Base-by-base conservation (phyloP, 2,329 filamentous ascomycete genomes). In the Paraconiothyrium brasiliense region DNA sequence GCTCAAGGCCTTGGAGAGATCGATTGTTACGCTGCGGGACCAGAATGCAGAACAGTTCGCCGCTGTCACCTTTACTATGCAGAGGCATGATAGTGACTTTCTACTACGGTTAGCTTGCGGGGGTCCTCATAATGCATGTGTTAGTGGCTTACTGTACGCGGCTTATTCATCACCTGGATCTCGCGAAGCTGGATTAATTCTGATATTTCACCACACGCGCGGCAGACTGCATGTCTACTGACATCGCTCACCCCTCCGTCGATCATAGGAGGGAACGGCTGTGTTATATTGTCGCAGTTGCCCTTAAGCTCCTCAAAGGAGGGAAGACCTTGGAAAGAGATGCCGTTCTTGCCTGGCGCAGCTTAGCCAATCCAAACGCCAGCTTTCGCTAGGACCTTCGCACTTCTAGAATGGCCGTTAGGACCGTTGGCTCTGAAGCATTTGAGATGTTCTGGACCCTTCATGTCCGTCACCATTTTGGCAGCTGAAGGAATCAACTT, bases 281-380 rank as follows among this genome's bases (percentile, higher is more conserved):
- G 34, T 4, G 9, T 62, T 20, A 65, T 57, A 7, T 57, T 54
- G 6, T 39, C 48, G 46, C 11, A 62, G 27, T 71, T 70, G 2
- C 9, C 14, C 32, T 62, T 66, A 1, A 71, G 55, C 10, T 58
- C 13, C 14, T 35, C 49, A 49, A 66, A 69, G 7, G 66, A 69
- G 4, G 63, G 66, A 11, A 68, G 54, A 3, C 57, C 61, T 22
- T 60, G 44, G 46, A 63, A 71, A 9, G 58, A 61, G 20, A 65
- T 39, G 14, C 4, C 49, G 13, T 66, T 62, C 22, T 60, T 62
- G 1, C 64, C 55, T 27, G 61, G 57, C 14, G 60, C 59, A 13
- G 71, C 51, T 43, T 74, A 70, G 3, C 70, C 70, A 30, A 72
- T 63, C 70, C 68, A 72, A 1, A 74, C 59, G 5, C 69, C 69